Percentiles rank a stretch among this genome's conserved stretches.
These are phyloP conservation scores for Achlya hypogyna DNA, from an alignment of 352 stramenopile genomes.

Conservation along the genomic window DNA sequence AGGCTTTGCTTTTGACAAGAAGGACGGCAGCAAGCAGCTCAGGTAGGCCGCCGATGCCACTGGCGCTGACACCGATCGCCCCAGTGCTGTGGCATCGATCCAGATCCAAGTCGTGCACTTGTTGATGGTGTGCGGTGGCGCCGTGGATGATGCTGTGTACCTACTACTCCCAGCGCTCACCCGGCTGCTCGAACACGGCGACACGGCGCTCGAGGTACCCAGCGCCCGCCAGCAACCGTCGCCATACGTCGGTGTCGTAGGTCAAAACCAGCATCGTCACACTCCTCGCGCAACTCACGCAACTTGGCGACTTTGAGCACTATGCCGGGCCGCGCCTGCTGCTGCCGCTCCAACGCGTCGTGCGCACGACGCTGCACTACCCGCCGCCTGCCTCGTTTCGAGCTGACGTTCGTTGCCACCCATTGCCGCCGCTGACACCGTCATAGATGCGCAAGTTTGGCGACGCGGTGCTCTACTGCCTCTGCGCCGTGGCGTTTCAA, in stretches of 20 bases:
- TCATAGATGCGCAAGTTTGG: constrained; percentile 33
- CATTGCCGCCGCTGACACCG: not conserved
- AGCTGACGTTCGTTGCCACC: not conserved
- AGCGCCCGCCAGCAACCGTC: not conserved
- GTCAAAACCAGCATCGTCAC: constrained; percentile 72
- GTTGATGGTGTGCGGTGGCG: constrained; percentile 85
- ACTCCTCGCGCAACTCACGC: constrained; percentile 49
- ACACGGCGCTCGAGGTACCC: constrained; percentile 50
- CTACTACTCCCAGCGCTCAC: constrained; percentile 90
- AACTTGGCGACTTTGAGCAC: constrained; percentile 67
- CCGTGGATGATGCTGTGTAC: constrained; percentile 92
- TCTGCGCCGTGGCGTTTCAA: constrained; percentile 63
- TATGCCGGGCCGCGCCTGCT: constrained; percentile 65
- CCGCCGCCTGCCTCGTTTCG: not conserved
- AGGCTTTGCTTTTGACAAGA: not conserved
- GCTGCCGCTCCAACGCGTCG: constrained; percentile 54
- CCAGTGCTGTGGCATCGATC: constrained; percentile 26
- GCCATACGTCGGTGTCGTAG: constrained; percentile 4
- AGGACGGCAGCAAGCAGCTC: not conserved
- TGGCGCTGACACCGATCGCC: not conserved
- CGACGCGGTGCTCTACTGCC: constrained; percentile 65
- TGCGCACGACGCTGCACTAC: constrained; percentile 22
- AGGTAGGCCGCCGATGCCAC: not conserved
- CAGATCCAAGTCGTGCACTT: constrained; percentile 81
- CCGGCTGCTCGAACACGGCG: constrained; percentile 87